Conservation (phyloP, 345 rosid genomes). For the Excoecaria cochinchinensis region DNA sequence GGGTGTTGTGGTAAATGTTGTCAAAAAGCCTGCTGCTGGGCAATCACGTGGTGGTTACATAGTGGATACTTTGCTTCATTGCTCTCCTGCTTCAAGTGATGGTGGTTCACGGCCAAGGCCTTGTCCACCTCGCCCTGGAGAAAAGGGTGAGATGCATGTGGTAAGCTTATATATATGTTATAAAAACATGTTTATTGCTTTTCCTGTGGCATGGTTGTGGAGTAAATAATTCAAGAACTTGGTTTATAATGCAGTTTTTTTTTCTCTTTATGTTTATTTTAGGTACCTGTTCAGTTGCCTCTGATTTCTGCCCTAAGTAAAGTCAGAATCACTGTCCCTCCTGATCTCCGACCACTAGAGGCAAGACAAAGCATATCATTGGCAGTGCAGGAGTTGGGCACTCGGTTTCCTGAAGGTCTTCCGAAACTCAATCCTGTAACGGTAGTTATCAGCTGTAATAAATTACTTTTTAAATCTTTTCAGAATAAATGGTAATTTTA, state of each 20-base stretch:
- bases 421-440: conserved; percentile 98
- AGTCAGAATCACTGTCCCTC: conserved; percentile 69
- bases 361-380: conserved; percentile 93
- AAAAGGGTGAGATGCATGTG: conserved; percentile 99
- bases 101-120: conserved; percentile 88
- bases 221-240: not conserved
- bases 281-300: conserved; percentile 97
- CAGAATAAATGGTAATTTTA: not conserved
- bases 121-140: conserved; percentile 86
- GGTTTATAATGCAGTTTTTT: conserved; percentile 14
- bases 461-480: not conserved
- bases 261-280: conserved; percentile 22
- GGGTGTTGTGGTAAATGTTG: conserved; percentile 97
- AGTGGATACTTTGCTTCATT: conserved; percentile 91
- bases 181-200: not conserved
- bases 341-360: conserved; percentile 91
- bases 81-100: conserved; percentile 81
- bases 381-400: conserved; percentile 77
- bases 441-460: conserved; percentile 35
- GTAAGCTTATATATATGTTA: conserved; percentile 45
- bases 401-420: conserved; percentile 84
- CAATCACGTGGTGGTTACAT: conserved; percentile 70
- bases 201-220: not conserved
- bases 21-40: conserved; percentile 70
- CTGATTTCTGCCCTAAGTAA: conserved; percentile 78